Evolutionary conservation across 2,329 filamentous ascomycete species (phyloP).

Genomic region (Xylaria sp.): DNA sequence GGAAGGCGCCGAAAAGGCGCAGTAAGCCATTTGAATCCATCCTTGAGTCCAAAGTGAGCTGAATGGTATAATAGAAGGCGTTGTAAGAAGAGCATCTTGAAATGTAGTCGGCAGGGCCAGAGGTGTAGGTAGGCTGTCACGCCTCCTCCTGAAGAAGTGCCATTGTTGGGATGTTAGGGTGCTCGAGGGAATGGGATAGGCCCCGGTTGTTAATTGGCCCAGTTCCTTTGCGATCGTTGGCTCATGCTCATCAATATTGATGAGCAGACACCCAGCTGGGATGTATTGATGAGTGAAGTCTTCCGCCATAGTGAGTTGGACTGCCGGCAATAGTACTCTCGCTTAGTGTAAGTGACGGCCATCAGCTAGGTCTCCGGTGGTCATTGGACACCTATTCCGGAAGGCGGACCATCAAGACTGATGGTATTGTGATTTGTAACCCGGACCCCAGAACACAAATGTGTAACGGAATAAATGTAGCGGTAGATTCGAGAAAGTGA

Average conservation of each 20-base stretch:
- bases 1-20: conserved; percentile 32
- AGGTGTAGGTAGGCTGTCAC: conserved; percentile 37
- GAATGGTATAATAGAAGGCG: conserved; percentile 43
- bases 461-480: background rate
- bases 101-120: conserved; percentile 39
- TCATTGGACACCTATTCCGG: background rate
- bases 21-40: conserved; percentile 61
- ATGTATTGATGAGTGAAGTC: conserved; percentile 51
- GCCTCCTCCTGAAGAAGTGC: conserved; percentile 45
- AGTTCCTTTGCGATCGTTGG: no score
- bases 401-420: background rate
- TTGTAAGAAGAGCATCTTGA: conserved; percentile 48
- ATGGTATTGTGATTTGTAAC: background rate
- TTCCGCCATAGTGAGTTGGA: conserved; percentile 36
- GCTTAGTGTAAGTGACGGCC: background rate
- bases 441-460: background rate
- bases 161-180: conserved; percentile 44
- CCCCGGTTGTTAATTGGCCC: no score
- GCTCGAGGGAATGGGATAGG: background rate
- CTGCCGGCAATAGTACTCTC: background rate
- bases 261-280: conserved; percentile 55
- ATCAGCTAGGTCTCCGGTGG: background rate
- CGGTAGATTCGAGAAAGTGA: no score
- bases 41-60: conserved; percentile 49
- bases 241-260: conserved; percentile 43